Evolutionary conservation across 2,329 filamentous ascomycete species (phyloP), one percentile per base, ranked within the genome.

Genomic region (Aspergillus fumigatus): DNA sequence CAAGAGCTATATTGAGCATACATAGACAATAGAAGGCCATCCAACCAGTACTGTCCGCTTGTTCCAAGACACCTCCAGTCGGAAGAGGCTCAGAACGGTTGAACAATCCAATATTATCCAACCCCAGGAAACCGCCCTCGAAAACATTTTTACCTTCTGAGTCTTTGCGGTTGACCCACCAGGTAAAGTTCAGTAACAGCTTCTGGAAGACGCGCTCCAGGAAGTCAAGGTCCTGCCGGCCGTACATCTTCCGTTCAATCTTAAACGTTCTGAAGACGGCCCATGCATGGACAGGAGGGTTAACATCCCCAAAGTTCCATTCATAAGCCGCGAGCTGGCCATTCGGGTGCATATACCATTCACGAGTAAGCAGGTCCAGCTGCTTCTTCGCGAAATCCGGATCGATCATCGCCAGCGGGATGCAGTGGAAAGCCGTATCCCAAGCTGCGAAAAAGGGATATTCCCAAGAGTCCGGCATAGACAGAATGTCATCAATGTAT

Each of bases 291-390:
- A 97, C 93, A 0, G 93, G 93, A 26, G 93, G 93, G 66, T 97
- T 97, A 61, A 97, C 93, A 67, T 97, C 94, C 53, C 92, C 88
- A 77, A 97, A 97, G 71, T 97, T 97, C 93, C 93, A 97, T 73
- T 97, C 93, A 67, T 87, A 94, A 65, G 93, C 92, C 51, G 92
- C 91, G 40, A 97, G 79, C 74, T 97, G 93, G 48, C 93, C 94
- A 67, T 97, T 97, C 17, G 93, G 93, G 75, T 97, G 93, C 83
- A 94, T 96, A 79, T 97, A 97, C 94, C 93, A 97, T 78, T 97
- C 94, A 67, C 93, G 84, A 2, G 93, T 97, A 71, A 97, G 93
- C 45, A 97, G 78, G 71, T 97, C 94, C 51, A 97, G 85, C 76
- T 97, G 93, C 79, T 96, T 97, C 84, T 97, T 97, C 54, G 93